Evolutionary conservation across 1,284 basidiomycete species (phyloP), one percentile per base, ranked within the genome.

Genomic region (Ustilago nuda): DNA sequence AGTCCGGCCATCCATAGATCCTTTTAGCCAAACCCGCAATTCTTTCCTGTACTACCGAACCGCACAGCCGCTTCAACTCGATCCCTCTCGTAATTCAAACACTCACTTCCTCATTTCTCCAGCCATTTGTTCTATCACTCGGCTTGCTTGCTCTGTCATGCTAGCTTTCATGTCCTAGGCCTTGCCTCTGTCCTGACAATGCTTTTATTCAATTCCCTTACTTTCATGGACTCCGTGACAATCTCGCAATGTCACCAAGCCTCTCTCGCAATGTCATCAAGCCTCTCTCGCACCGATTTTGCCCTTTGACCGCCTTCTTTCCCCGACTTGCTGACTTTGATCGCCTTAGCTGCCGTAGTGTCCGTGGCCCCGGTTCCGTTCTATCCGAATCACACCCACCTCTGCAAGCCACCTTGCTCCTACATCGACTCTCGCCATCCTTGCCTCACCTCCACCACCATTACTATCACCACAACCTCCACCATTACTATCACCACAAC

Each of bases 11-110:
- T 43, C 33, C 45, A 50, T 64, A 57, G 66, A 67, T 67, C 66
- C 41, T 61, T 27, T 32, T 33, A 37, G 33, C 15, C 35, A 37
- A 36, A 27, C 45, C 52, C 19, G 45, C 46, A 54, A 3, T 27
- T 3, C 23, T 46, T 50, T 12, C 35, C 23, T 27, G 23, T 19
- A 23, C 7, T 48, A 56, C 59, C 41, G 59, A 61, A 57, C 59
- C 66, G 66, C 66, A 61, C 58, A 67, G 55, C 66, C 66, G 66
- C 59, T 54, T 45, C 30, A 3, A 39, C 37, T 39, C 23, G 36
- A 37, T 37, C 36, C 13, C 43, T 45, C n/a, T 45, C 4, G 43
- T 19, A n/a, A 45, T 17, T 45, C 13, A 27, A 27, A 27, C 23
- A 27, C 23, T 27, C 23, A 27, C 3, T 27, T 27, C 23, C 23